Conservation (phyloP, 805 yeast genomes). For the Lipomyces spencermartinsiae region DNA sequence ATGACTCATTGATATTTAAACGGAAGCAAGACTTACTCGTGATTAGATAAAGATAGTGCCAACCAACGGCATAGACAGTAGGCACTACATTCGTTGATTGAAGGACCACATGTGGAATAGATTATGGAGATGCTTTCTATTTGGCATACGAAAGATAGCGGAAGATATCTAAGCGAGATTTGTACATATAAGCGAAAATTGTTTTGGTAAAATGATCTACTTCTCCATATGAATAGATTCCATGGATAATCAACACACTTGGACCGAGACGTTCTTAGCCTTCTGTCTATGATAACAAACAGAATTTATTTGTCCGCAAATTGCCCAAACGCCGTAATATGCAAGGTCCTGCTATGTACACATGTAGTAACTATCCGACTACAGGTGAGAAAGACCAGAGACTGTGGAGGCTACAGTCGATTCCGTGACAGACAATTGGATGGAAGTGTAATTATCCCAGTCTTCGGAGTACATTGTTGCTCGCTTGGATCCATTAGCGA, state of each 20-base stretch:
- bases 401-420: no score
- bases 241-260: not conserved
- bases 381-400: not conserved
- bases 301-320: not conserved
- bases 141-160: not conserved
- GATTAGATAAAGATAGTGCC: not conserved
- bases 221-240: not conserved
- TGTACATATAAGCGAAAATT: not conserved
- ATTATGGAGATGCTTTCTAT: not conserved
- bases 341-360: not conserved
- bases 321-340: not conserved
- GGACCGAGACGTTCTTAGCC: not conserved
- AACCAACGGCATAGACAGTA: not conserved
- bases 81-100: not conserved
- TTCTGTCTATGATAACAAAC: not conserved
- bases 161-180: not conserved
- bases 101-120: not conserved
- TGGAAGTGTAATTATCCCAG: slow-evolving; percentile 7
- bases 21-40: not conserved
- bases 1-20: not conserved
- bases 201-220: not conserved
- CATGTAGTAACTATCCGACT: not conserved
- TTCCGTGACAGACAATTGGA: no score
- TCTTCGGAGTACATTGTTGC: slow-evolving; percentile 28
- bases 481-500: slow-evolving; percentile 15